Percentiles rank a stretch among this genome's conserved stretches.
Evolutionary conservation across 805 yeast genomes (phyloP).

Genomic region (Peterozyma toletana): DNA sequence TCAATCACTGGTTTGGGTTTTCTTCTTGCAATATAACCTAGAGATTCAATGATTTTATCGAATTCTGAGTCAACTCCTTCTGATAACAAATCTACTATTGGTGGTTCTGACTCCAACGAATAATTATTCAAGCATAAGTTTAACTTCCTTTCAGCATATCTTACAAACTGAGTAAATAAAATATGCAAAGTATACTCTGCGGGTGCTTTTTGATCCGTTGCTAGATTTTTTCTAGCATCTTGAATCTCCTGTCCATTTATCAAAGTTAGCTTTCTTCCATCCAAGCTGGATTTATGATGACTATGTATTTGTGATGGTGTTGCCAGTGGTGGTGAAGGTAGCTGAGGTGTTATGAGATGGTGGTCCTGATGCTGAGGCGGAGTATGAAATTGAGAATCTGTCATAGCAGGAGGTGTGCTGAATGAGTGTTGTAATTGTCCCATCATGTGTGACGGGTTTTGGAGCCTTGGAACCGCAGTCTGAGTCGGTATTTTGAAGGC

Average conservation of each 20-base stretch:
- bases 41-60: slow-evolving; percentile 76
- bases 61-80: slow-evolving; percentile 84
- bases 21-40: slow-evolving; percentile 84
- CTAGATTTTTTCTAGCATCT: slow-evolving; percentile 6
- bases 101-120: slow-evolving; percentile 68
- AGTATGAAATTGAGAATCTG: too few species aligned
- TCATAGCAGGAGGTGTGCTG: too few species aligned
- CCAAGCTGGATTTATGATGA: slow-evolving; percentile 2
- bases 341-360: slow-evolving; percentile 6
- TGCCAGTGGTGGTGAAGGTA: slow-evolving; percentile 8
- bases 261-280: slow-evolving; percentile 4
- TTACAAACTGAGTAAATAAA: slow-evolving; percentile 89
- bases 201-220: slow-evolving; percentile 40
- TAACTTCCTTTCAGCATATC: slow-evolving; percentile 85
- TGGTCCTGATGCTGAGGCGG: too few species aligned
- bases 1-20: slow-evolving; percentile 96
- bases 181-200: slow-evolving; percentile 93
- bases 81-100: slow-evolving; percentile 67
- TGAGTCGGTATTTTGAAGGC: too few species aligned
- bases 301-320: slow-evolving; percentile 4
- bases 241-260: slow-evolving; percentile 5
- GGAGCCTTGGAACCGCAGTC: too few species aligned
- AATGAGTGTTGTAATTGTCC: too few species aligned
- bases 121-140: slow-evolving; percentile 59
- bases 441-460: too few species aligned